phyloP scores from a whole-genome alignment of 495 filamentous ascomycete species.

The Neurospora sp. region DNA sequence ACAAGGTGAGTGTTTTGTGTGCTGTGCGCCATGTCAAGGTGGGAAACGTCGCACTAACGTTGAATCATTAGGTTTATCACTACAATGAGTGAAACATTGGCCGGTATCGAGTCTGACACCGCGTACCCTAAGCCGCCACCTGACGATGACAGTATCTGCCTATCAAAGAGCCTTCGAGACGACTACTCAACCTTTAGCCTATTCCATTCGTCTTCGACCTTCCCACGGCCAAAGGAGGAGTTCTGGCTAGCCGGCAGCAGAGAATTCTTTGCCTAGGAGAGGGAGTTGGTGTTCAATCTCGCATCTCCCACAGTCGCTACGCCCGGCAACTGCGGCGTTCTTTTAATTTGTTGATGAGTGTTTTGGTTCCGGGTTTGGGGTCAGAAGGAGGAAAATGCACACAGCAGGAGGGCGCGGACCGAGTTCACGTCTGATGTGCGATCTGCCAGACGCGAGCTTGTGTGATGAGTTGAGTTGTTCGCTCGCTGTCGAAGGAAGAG shows the following conservation, averaged over 20 bases:
- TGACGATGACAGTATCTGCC: neutral
- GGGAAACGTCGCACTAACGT: constrained; percentile 17
- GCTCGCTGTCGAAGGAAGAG: neutral
- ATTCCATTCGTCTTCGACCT: neutral
- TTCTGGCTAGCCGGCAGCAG: neutral
- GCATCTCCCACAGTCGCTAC: neutral
- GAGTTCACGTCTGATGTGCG: neutral
- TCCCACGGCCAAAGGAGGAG: neutral
- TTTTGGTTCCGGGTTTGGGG: neutral
- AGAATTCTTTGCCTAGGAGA: neutral
- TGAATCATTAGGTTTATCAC: constrained; percentile 60
- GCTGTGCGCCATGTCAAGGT: neutral
- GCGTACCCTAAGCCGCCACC: neutral
- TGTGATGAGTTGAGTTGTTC: neutral
- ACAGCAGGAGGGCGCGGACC: neutral
- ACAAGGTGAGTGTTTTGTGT: constrained; percentile 58
- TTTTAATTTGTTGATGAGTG: neutral
- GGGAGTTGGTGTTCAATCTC: neutral
- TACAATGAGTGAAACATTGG: constrained; percentile 63
- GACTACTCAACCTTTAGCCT: neutral
- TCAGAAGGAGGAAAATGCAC: neutral
- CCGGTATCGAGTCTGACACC: neutral
- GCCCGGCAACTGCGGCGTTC: neutral
- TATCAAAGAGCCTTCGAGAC: neutral
- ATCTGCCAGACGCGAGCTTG: neutral